Base-by-base conservation (phyloP, 768 basidiomycete species). In the Paxillus rubicundulus region DNA sequence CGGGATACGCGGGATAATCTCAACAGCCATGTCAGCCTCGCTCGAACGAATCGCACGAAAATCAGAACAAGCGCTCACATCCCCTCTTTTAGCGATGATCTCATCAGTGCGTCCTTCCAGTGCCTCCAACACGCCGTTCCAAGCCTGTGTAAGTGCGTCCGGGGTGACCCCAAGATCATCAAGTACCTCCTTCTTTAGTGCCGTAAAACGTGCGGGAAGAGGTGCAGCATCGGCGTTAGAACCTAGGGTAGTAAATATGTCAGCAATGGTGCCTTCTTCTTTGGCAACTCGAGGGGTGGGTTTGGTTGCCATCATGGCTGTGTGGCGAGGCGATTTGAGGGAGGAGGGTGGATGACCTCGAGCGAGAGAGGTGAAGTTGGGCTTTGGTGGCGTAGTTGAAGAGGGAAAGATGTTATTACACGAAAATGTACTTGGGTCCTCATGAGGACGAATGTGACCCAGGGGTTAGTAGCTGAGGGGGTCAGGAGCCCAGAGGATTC, bases 141-240 rank as follows among this genome's bases (percentile, higher is more conserved):
- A 88, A 41, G 76, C 75, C 54, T 77, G 66, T 7, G 70, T 55
- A 9, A 87, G 64, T 2, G 53, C 58, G 14, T 50, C 54, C 0
- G 56, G 51, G 0, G 52, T 36, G 4, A 54, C 50, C 2, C 48
- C 46, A 52, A 66, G 52, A 9, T 82, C 79, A 9, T 56, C 67
- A 68, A 78, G 79, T 0, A 89, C 53, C 24, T 68, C 63, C 53
- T 75, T 76, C 71, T 92, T 91, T 21, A 91, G 66, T 6, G 77
- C 74, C 0, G 75, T 58, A 54, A 88, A 89, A 0, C 86, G 77
- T 8, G 70, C 60, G 0, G 85, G 85, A 5, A 88, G 75, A 5
- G 65, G 66, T 1, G 65, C 65, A 5, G 66, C 66, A 1, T 69
- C 58, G 37, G 70, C 67, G 24, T 72, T 72, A 2, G 71, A 70